Evolutionary conservation across 2,329 filamentous ascomycete species (phyloP).

Genomic region (Fusarium miscanthi): DNA sequence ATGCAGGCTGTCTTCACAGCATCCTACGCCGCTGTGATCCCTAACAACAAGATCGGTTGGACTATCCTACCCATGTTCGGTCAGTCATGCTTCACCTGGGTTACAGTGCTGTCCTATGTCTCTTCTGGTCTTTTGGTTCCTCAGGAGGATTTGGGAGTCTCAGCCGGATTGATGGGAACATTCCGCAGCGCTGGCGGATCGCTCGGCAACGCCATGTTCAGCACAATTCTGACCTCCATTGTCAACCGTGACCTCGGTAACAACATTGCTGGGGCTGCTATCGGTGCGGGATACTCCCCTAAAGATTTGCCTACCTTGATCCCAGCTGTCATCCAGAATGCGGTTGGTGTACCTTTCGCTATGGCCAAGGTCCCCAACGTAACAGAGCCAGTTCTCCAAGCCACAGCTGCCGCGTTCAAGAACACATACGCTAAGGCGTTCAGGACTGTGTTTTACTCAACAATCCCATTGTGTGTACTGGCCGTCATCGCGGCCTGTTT

Average conservation of each 20-base stretch:
- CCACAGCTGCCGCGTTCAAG: constrained; percentile 4
- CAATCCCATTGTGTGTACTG: not conserved
- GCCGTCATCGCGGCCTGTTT: constrained; percentile 1
- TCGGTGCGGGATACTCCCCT: not conserved
- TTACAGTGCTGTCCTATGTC: constrained; percentile 9
- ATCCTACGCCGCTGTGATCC: constrained; percentile 1
- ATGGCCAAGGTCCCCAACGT: constrained; percentile 16
- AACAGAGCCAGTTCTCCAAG: constrained; percentile 1
- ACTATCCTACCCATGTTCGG: constrained; percentile 11
- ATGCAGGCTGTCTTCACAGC: constrained; percentile 10
- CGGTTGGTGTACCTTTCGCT: constrained; percentile 9
- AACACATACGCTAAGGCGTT: constrained; percentile 10
- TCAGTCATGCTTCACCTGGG: constrained; percentile 10
- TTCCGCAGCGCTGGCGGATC: constrained; percentile 20
- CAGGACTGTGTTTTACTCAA: constrained; percentile 11
- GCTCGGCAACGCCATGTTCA: constrained; percentile 18
- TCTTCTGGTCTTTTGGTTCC: constrained; percentile 10
- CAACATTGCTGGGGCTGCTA: constrained; percentile 9
- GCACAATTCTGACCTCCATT: constrained; percentile 8
- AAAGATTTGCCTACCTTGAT: not conserved
- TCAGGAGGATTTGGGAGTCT: constrained; percentile 8
- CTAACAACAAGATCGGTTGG: constrained; percentile 7
- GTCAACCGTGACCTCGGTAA: constrained; percentile 1
- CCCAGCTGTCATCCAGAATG: constrained; percentile 8
- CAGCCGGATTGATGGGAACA: constrained; percentile 8